Evolutionary conservation across 2,329 filamentous ascomycete species (phyloP).

Genomic region (Fusarium sp.): DNA sequence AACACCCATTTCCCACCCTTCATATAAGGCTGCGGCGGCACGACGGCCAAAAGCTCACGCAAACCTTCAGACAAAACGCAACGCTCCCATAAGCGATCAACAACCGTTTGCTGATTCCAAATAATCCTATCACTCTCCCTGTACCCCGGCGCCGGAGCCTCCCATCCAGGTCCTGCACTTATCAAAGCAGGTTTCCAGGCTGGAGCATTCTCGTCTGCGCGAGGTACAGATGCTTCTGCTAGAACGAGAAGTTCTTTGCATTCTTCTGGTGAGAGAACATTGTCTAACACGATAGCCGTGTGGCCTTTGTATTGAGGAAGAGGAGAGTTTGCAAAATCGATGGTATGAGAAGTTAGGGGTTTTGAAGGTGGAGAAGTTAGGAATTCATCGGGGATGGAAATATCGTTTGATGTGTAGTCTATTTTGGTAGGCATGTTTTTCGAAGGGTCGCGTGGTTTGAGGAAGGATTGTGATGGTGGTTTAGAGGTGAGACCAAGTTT

Average conservation of each 20-base stretch:
- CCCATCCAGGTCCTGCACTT: conserved; percentile 71
- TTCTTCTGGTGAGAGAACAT: conserved; percentile 67
- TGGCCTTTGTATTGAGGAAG: conserved; percentile 64
- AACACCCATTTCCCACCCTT: conserved; percentile 56
- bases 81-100: conserved; percentile 72
- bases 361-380: conserved; percentile 55
- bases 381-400: conserved; percentile 58
- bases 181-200: conserved; percentile 78
- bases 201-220: conserved; percentile 35
- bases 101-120: conserved; percentile 74
- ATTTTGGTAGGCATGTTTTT: neutral
- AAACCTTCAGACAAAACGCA: conserved; percentile 60
- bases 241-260: conserved; percentile 67
- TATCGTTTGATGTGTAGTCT: conserved; percentile 50
- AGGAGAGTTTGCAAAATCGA: conserved; percentile 64
- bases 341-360: conserved; percentile 56
- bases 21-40: conserved; percentile 47
- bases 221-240: conserved; percentile 64
- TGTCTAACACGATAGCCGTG: conserved; percentile 72
- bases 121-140: conserved; percentile 83
- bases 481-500: conserved; percentile 38
- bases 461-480: neutral
- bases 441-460: conserved; percentile 12
- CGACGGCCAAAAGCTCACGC: conserved; percentile 53
- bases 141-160: conserved; percentile 65